These are phyloP conservation scores for Nicotiana sylvestris DNA, from an alignment of 257 asterid species.

Conservation along the genomic window DNA sequence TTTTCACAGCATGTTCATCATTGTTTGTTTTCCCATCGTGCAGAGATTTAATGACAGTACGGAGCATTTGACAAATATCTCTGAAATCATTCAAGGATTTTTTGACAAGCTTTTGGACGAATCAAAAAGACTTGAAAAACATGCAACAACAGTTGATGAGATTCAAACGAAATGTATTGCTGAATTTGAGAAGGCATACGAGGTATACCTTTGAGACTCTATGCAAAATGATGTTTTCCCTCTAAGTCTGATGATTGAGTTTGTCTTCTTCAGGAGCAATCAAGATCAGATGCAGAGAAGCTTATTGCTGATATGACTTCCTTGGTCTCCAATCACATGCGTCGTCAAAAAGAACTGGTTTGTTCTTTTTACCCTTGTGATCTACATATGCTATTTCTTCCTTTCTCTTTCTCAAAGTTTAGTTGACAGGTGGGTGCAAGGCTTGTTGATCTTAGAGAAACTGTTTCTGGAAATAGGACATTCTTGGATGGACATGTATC, in stretches of 20 bases:
- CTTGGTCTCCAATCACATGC: constrained; percentile 64
- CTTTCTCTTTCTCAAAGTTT: not conserved
- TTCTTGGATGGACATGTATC: constrained; percentile 71
- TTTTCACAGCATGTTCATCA: not conserved
- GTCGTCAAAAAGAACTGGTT: constrained; percentile 77
- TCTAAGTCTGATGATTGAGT: constrained; percentile 19
- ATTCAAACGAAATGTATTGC: constrained; percentile 47
- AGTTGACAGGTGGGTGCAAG: constrained; percentile 59
- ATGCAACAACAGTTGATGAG: constrained; percentile 45
- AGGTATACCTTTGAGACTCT: constrained; percentile 35
- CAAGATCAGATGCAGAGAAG: constrained; percentile 63
- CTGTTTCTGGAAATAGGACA: constrained; percentile 48
- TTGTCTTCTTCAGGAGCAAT: constrained; percentile 49
- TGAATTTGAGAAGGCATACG: constrained; percentile 67
- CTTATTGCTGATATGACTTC: constrained; percentile 73
- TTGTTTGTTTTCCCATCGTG: not conserved
- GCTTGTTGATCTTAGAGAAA: constrained; percentile 55
- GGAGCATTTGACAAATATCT: constrained; percentile 47
- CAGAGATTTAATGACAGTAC: constrained; percentile 48
- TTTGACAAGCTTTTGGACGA: constrained; percentile 53
- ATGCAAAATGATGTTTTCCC: not conserved
- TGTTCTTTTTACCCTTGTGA: constrained; percentile 9
- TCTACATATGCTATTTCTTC: not conserved
- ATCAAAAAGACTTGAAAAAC: constrained; percentile 53
- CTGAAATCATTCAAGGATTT: constrained; percentile 44